phyloP scores from a whole-genome alignment of 116 monocot genomes.

The Phalaenopsis hybrid region DNA sequence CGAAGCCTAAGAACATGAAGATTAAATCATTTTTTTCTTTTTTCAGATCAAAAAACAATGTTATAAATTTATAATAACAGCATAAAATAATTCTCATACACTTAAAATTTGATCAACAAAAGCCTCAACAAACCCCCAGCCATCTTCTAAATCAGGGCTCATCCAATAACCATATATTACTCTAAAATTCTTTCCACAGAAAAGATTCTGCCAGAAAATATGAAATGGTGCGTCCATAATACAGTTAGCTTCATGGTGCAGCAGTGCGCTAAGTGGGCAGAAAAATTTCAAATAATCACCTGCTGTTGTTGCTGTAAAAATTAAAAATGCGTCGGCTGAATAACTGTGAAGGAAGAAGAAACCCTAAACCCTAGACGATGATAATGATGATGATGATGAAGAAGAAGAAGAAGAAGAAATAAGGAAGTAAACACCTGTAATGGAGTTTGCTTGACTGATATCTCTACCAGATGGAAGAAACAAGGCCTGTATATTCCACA shows the following conservation, averaged over 20 bases:
- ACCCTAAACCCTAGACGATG: no score
- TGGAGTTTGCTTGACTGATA: background rate
- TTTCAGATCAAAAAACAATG: no score
- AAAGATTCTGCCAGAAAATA: background rate
- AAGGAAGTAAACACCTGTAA: slow-evolving; percentile 2
- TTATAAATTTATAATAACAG: no score
- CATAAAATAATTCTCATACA: no score
- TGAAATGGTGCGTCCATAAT: background rate
- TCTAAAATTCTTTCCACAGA: background rate
- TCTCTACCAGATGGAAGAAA: background rate
- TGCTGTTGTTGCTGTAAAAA: background rate
- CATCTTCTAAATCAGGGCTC: slow-evolving; percentile 69
- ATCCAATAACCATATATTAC: slow-evolving; percentile 56
- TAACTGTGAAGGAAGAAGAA: background rate
- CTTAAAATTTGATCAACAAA: slow-evolving; percentile 1
- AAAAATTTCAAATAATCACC: background rate
- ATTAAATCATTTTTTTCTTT: no score
- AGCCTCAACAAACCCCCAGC: slow-evolving; percentile 61
- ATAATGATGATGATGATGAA: no score
- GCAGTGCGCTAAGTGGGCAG: background rate
- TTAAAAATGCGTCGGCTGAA: background rate
- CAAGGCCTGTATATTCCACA: background rate
- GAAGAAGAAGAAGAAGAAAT: background rate
- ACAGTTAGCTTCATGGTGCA: background rate
- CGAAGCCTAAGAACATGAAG: no score